These are phyloP conservation scores for Rheum nobile DNA, from an alignment of 148 eudicot genomes.

Conservation along the genomic window DNA sequence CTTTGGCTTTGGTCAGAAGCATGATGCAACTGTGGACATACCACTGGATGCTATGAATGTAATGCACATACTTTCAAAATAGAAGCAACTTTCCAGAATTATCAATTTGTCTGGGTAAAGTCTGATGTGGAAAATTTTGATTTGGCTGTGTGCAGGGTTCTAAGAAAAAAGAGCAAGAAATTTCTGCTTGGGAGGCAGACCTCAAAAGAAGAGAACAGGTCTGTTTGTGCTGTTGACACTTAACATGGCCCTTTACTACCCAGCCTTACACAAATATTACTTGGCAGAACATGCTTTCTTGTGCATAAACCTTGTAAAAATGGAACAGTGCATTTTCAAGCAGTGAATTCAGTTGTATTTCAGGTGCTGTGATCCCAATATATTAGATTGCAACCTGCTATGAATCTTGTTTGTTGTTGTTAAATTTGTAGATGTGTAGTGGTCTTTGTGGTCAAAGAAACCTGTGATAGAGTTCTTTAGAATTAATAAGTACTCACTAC, in stretches of 20 bases:
- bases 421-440: not conserved
- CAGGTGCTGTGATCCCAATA: not conserved
- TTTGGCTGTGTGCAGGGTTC: constrained; percentile 41
- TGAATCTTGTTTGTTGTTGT: not conserved
- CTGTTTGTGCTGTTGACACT: constrained; percentile 13
- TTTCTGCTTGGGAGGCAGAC: constrained; percentile 58
- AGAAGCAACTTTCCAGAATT: not conserved
- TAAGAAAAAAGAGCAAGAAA: constrained; percentile 53
- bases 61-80: constrained; percentile 7
- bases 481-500: not conserved
- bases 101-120: not conserved
- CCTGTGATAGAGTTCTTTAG: not conserved
- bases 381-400: not conserved
- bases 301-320: not conserved
- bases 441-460: not conserved
- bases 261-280: not conserved
- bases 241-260: not conserved
- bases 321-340: not conserved
- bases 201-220: constrained; percentile 54
- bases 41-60: constrained; percentile 79
- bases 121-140: constrained; percentile 6
- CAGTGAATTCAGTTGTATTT: not conserved
- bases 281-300: not conserved
- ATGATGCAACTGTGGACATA: constrained; percentile 91
- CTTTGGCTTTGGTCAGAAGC: constrained; percentile 89